phyloP scores from a whole-genome alignment of 2,329 filamentous ascomycete genomes.

The Venturia effusa region DNA sequence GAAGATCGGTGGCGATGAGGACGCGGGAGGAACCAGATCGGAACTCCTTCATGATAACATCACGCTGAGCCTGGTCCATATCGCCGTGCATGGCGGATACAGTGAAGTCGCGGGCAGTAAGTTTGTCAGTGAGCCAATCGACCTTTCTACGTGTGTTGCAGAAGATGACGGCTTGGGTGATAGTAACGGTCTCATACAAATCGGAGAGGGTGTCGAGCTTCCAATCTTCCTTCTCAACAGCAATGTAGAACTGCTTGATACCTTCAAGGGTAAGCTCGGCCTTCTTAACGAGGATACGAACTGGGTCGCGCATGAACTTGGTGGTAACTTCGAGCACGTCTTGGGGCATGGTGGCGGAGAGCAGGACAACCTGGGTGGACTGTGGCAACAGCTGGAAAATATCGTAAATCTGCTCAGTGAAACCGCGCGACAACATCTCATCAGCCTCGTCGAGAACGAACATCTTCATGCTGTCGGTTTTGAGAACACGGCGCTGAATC shows the following conservation, averaged over 20 bases:
- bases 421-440: conserved; percentile 98
- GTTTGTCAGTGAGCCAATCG: conserved; percentile 99
- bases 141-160: conserved; percentile 99
- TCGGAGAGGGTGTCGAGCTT: conserved; percentile 98
- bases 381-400: conserved; percentile 98
- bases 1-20: conserved; percentile 91
- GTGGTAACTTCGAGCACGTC: conserved; percentile 98
- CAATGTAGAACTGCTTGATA: conserved; percentile 99
- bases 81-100: conserved; percentile 99
- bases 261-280: conserved; percentile 98
- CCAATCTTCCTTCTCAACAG: conserved; percentile 99
- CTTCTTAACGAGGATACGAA: conserved; percentile 99
- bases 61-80: conserved; percentile 96
- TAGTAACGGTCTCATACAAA: conserved; percentile 98
- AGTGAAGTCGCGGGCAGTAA: conserved; percentile 96
- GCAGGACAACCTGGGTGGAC: conserved; percentile 94
- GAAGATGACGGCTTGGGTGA: conserved; percentile 99
- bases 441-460: conserved; percentile 99
- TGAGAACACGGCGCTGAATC: conserved; percentile 96
- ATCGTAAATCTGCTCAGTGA: conserved; percentile 99
- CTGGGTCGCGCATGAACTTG: conserved; percentile 99
- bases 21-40: conserved; percentile 97
- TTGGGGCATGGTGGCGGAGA: conserved; percentile 97
- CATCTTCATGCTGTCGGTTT: conserved; percentile 99
- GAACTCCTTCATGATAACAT: conserved; percentile 99